Conservation (phyloP, 441 rosid genomes). For the Metrosideros polymorpha region DNA sequence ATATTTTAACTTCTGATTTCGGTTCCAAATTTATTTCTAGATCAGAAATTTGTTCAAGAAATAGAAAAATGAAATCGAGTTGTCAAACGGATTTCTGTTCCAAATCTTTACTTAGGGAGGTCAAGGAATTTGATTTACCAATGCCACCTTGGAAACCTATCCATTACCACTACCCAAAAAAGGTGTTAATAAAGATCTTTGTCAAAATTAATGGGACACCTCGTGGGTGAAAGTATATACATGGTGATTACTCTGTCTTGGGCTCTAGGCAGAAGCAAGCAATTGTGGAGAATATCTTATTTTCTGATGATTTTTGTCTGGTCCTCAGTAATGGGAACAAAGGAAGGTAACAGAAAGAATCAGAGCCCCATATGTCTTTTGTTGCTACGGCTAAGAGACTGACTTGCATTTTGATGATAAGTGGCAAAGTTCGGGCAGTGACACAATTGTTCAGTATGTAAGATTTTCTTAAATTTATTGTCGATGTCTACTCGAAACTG, state of each 20-base stretch:
- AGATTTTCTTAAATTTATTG: too few relatives aligned
- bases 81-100: too few relatives aligned
- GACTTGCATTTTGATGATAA: too few relatives aligned
- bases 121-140: too few relatives aligned
- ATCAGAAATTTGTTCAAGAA: too few relatives aligned
- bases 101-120: too few relatives aligned
- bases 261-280: not conserved
- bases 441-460: too few relatives aligned
- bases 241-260: not conserved
- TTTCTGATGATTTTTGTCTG: not conserved
- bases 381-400: not conserved
- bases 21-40: too few relatives aligned
- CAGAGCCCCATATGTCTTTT: not conserved
- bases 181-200: slow-evolving; percentile 71
- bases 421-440: not conserved
- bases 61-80: too few relatives aligned
- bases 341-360: not conserved
- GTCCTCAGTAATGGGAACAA: not conserved
- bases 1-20: too few relatives aligned
- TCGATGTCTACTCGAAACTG: not conserved
- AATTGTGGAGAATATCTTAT: not conserved
- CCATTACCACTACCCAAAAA: slow-evolving; percentile 8
- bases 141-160: too few relatives aligned
- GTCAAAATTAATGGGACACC: slow-evolving; percentile 44
- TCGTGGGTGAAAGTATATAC: not conserved